Conservation (phyloP, 2,329 filamentous ascomycete species). For the Gremmenia infestans region DNA sequence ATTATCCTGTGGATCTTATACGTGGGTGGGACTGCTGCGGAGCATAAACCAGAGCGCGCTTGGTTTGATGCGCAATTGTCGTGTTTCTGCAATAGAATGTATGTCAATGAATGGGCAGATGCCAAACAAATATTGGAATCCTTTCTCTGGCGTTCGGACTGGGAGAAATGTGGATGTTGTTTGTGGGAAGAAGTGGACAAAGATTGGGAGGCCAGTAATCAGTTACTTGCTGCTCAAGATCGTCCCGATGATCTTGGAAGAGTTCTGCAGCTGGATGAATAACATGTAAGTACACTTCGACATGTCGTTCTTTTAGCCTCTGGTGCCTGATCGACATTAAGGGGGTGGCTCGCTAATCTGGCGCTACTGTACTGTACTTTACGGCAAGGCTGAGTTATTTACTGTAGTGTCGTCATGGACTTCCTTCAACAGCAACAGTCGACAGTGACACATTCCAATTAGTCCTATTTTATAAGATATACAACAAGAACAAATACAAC, state of each 20-base stretch:
- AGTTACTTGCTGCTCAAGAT: not conserved
- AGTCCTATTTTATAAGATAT: not conserved
- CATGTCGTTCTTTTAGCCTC: not conserved
- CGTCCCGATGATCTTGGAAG: not conserved
- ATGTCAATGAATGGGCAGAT: conserved; percentile 7
- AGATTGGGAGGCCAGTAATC: conserved; percentile 1
- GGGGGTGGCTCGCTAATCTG: not conserved
- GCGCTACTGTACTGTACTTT: not conserved
- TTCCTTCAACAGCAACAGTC: not conserved
- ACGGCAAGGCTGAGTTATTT: not conserved
- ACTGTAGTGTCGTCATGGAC: conserved; percentile 4
- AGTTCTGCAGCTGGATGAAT: not conserved
- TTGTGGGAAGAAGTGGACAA: conserved; percentile 2
- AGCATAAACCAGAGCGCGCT: not conserved
- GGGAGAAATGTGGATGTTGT: not conserved
- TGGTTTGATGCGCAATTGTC: conserved; percentile 13
- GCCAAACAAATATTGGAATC: conserved; percentile 5
- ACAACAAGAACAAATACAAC: not conserved
- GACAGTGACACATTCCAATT: not conserved
- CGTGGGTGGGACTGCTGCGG: conserved; percentile 9
- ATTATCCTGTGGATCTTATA: conserved; percentile 15
- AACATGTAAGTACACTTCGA: not conserved
- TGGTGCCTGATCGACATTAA: conserved; percentile 5
- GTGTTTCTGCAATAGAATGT: conserved; percentile 3
- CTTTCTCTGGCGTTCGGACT: conserved; percentile 7